phyloP scores from a whole-genome alignment of 2,329 filamentous ascomycete genomes.

The Drechslera avenae region DNA sequence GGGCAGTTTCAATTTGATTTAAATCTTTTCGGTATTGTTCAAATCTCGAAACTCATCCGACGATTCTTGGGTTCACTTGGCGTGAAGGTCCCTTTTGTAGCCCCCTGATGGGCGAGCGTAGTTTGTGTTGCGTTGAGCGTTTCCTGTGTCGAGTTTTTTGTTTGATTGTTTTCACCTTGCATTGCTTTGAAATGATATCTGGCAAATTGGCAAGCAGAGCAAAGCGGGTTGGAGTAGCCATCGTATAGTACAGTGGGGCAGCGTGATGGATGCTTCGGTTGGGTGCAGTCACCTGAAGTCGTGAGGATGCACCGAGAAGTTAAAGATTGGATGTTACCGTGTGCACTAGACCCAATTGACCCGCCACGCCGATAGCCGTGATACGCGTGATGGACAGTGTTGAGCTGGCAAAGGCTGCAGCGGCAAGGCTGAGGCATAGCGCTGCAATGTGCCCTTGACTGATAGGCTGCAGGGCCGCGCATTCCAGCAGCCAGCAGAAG shows the following conservation, averaged over 20 bases:
- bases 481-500: slow-evolving; percentile 5
- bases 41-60: too few relatives aligned
- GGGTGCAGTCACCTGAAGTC: background rate
- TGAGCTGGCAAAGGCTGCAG: slow-evolving; percentile 12
- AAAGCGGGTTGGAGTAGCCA: background rate
- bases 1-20: too few relatives aligned
- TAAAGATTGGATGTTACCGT: background rate
- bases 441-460: slow-evolving; percentile 22
- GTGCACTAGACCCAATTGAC: background rate
- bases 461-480: slow-evolving; percentile 19
- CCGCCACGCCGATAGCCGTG: background rate
- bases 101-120: background rate
- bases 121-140: slow-evolving; percentile 1
- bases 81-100: background rate
- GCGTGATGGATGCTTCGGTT: slow-evolving; percentile 1
- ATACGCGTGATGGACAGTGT: slow-evolving; percentile 5
- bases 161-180: background rate
- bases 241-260: background rate
- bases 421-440: slow-evolving; percentile 12
- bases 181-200: background rate
- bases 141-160: background rate
- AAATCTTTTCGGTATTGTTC: background rate
- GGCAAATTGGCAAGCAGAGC: slow-evolving; percentile 6
- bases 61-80: background rate
- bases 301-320: background rate